phyloP scores from a whole-genome alignment of 2,329 filamentous ascomycete genomes.

The Colletotrichum navitas region DNA sequence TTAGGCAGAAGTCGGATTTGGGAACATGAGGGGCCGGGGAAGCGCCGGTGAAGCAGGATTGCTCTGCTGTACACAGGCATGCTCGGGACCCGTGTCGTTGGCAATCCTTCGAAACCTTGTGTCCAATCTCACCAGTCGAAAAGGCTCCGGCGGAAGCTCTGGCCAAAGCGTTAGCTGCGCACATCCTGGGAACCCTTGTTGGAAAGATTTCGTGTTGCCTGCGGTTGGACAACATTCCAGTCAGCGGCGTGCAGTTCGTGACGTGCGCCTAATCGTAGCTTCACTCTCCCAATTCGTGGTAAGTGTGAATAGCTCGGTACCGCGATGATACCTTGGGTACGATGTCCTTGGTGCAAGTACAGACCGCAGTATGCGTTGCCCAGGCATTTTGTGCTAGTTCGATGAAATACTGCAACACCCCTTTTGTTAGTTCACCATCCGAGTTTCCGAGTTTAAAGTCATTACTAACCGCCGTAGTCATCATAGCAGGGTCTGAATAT shows the following conservation, averaged over 20 bases:
- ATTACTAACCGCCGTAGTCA: neutral
- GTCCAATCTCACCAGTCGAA: neutral
- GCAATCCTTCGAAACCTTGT: neutral
- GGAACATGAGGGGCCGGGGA: neutral
- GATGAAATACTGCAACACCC: neutral
- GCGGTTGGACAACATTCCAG: neutral
- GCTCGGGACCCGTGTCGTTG: neutral
- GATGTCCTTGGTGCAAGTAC: neutral
- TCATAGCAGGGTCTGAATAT: neutral
- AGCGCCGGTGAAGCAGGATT: conserved; percentile 2
- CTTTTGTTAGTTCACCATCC: neutral
- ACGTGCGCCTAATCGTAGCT: neutral
- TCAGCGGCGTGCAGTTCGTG: neutral
- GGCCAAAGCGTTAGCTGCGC: neutral
- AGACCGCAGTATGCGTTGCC: neutral
- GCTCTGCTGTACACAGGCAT: neutral
- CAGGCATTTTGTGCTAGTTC: neutral
- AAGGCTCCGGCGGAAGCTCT: neutral
- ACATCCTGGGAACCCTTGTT: neutral
- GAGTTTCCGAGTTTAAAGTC: neutral
- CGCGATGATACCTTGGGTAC: neutral
- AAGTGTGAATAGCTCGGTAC: neutral
- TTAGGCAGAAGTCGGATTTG: neutral
- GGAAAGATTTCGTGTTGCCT: neutral
- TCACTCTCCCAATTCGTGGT: neutral